phyloP scores from a whole-genome alignment of 208 protist genomes.

The Crithidia thermophila region DNA sequence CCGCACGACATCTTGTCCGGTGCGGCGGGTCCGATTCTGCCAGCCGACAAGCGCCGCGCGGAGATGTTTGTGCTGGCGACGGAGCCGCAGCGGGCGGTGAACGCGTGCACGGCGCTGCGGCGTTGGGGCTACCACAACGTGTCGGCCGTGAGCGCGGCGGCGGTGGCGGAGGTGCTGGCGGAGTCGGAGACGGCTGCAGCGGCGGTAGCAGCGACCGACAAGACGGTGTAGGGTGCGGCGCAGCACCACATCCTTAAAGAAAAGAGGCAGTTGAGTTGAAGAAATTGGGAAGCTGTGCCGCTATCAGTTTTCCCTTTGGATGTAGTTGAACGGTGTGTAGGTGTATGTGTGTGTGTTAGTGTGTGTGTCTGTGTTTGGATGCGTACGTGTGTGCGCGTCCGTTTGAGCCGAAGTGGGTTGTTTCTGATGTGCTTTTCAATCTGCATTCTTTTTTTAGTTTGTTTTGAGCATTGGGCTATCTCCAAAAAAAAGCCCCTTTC shows the following conservation, averaged over 20 bases:
- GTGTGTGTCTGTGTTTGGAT: no score
- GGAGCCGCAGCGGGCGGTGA: constrained; percentile 51
- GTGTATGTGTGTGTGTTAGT: no score
- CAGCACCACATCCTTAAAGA: not conserved
- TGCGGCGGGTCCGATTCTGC: constrained; percentile 68
- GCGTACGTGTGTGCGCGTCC: no score
- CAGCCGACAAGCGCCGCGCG: constrained; percentile 35
- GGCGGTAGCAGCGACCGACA: not conserved
- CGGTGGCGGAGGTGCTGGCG: constrained; percentile 31
- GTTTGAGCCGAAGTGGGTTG: no score
- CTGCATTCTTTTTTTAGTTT: no score
- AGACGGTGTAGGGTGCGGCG: no score
- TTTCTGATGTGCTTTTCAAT: no score
- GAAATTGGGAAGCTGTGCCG: no score
- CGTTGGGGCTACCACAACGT: constrained; percentile 78
- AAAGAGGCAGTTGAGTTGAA: not conserved
- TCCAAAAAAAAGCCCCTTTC: no score
- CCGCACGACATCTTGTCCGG: constrained; percentile 83
- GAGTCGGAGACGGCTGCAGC: not conserved
- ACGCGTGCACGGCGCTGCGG: constrained; percentile 54
- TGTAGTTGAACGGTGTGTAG: no score
- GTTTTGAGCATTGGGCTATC: no score
- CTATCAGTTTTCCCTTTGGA: no score
- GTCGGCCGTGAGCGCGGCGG: constrained; percentile 38
- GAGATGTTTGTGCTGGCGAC: constrained; percentile 72